Evolutionary conservation across 164 flowering plant genomes (phyloP).

Genomic region (Aristolochia fimbriata): DNA sequence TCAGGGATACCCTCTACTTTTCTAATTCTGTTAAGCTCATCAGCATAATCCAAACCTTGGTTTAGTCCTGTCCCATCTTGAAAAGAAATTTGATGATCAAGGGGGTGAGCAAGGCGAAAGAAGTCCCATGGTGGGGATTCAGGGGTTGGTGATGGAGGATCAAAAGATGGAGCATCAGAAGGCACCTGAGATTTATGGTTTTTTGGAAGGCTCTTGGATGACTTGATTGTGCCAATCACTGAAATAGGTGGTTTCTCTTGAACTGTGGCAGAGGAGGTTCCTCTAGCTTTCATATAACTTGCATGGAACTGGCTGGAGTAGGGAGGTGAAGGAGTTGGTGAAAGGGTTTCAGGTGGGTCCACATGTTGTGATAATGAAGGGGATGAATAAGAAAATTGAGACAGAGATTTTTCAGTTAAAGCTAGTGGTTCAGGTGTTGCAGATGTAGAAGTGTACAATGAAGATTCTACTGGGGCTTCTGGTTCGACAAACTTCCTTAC

Average conservation of each 20-base stretch:
- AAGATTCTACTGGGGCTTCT: slow-evolving; percentile 50
- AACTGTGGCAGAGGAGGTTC: slow-evolving; percentile 37
- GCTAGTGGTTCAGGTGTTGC: slow-evolving; percentile 69
- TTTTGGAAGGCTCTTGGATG: slow-evolving; percentile 41
- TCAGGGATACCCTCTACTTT: slow-evolving; percentile 60
- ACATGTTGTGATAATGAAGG: slow-evolving; percentile 52
- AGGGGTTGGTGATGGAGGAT: slow-evolving; percentile 21
- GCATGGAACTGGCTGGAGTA: slow-evolving; percentile 35
- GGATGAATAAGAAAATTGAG: slow-evolving; percentile 64
- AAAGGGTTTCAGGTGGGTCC: slow-evolving; percentile 33
- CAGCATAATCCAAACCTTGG: slow-evolving; percentile 30
- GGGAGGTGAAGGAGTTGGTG: slow-evolving; percentile 72
- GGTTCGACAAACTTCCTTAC: slow-evolving; percentile 68
- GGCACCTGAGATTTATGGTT: slow-evolving; percentile 28
- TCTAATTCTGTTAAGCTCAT: slow-evolving; percentile 28
- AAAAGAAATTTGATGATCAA: slow-evolving; percentile 48
- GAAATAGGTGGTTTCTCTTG: slow-evolving; percentile 59
- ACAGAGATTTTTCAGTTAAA: slow-evolving; percentile 51
- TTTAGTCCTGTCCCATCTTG: slow-evolving; percentile 31
- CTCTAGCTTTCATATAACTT: slow-evolving; percentile 56
- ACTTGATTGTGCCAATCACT: slow-evolving; percentile 29
- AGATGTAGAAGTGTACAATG: slow-evolving; percentile 53
- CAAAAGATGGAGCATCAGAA: slow-evolving; percentile 32
- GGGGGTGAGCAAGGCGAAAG: slow-evolving; percentile 51
- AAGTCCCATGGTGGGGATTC: slow-evolving; percentile 77